A percentile compares a stretch with the other conserved stretches of the same genome.
Conservation (phyloP, 2,329 filamentous ascomycete species). For the Orbilia quercus region DNA sequence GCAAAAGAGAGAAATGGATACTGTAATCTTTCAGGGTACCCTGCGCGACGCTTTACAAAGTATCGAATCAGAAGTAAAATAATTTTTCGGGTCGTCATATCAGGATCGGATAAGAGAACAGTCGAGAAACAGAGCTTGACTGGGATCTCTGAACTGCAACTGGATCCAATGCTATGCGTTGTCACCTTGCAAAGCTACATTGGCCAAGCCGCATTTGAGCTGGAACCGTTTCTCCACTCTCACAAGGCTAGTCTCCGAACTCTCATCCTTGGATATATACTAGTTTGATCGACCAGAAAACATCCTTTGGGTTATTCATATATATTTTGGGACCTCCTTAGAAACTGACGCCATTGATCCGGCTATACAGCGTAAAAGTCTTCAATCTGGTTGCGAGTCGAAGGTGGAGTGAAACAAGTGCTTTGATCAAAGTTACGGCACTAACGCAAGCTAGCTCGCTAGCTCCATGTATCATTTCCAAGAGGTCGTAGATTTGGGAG, state of each 20-base stretch:
- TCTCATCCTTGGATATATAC: no score
- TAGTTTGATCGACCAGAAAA: no score
- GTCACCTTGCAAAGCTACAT: constrained; percentile 36
- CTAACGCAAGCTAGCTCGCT: background rate
- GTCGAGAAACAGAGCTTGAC: constrained; percentile 40
- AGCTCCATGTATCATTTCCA: constrained; percentile 7
- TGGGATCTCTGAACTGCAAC: constrained; percentile 43
- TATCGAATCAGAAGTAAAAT: constrained; percentile 35
- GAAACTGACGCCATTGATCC: background rate
- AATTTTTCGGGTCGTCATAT: constrained; percentile 34
- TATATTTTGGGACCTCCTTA: background rate
- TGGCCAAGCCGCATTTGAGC: constrained; percentile 14
- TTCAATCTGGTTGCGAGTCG: background rate
- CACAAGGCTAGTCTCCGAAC: no score
- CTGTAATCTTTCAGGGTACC: constrained; percentile 22
- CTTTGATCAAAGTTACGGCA: background rate
- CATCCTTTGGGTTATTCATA: no score
- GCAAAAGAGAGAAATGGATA: background rate
- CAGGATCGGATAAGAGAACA: constrained; percentile 32
- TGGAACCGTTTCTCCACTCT: no score
- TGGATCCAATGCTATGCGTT: constrained; percentile 51
- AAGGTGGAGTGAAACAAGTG: background rate
- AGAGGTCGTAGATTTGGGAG: constrained; percentile 20
- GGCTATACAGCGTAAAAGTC: background rate
- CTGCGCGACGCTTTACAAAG: constrained; percentile 37